Base-by-base conservation (phyloP, 306 rosid species). In the Ammopiptanthus mongolicus region DNA sequence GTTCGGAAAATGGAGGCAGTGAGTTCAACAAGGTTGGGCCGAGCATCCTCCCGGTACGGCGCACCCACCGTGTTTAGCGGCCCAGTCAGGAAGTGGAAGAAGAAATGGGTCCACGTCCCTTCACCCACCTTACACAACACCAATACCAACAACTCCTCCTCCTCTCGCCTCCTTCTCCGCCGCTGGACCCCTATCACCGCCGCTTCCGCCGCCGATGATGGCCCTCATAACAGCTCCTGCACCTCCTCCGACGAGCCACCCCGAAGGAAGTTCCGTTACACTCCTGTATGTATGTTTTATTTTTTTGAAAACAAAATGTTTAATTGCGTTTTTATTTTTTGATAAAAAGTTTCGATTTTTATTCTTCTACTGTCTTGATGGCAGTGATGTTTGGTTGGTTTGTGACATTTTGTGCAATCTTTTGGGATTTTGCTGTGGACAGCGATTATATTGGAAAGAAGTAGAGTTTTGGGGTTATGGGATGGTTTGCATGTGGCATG, bases 71-170 rank as follows among this genome's bases (percentile, higher is more conserved):
- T 92, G 5, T 96, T 96, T 90, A 92, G 80, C 29, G 99, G 99
- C 65, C 97, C 98, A 1, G 99, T 96, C 10, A 63, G 99, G 65
- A 92, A 87, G 83, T 95, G 99, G 99, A 87, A 88, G 93, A 96
- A 96, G 91, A 89, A 81, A 73, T 96, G 99, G 99, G 98, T 92
- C 46, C 87, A 88, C 64, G 98, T 89, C 31, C 71, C 97, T 1
- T 77, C 89, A 4, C 81, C 96, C 44, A 75, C 69, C 88, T 29
- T 17, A 11, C 25, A 78, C 39, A 25, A 0, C 28, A 75, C 85
- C 78, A 84, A 60, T 77, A 46, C 3, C 66, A 71, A 1, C 76
- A 78, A 34, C 71, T 60, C 11, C 65, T 64, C 59, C 10, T 78
- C 77, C 39, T 86, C 95, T 64, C 91, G 80, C 73, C 97, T 92